Evolutionary conservation across 2,329 filamentous ascomycete genomes (phyloP).

Genomic region (Aspergillus udagawae): DNA sequence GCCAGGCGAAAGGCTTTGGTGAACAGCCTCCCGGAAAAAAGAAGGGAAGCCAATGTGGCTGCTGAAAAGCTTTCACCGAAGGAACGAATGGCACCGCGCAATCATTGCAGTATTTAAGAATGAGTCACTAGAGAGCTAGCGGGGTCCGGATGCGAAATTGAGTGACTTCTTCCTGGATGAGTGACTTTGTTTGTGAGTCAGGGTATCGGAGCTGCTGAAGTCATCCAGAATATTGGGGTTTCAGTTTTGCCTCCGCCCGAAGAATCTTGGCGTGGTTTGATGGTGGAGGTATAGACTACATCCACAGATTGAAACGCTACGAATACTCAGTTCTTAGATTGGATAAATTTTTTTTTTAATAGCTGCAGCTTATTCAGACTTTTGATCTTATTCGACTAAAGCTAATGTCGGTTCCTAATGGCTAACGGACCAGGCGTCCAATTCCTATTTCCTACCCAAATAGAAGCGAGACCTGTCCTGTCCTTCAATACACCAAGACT

Average conservation of each 20-base stretch:
- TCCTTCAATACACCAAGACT: background rate
- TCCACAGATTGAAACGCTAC: background rate
- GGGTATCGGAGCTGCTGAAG: background rate
- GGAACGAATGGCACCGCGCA: background rate
- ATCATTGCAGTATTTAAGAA: background rate
- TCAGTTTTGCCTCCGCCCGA: background rate
- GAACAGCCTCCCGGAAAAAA: constrained; percentile 25
- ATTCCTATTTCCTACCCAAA: background rate
- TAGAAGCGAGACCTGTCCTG: background rate
- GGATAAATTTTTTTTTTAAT: background rate
- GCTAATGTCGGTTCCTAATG: background rate
- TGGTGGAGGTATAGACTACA: background rate
- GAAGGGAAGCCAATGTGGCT: constrained; percentile 37
- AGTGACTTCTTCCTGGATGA: background rate
- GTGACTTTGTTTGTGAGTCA: background rate
- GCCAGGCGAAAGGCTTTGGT: constrained; percentile 24
- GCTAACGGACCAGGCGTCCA: background rate
- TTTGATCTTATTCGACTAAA: background rate
- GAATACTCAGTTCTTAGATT: background rate
- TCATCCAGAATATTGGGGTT: background rate
- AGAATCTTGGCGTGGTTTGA: background rate
- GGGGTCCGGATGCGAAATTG: background rate
- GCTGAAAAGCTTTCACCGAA: constrained; percentile 1
- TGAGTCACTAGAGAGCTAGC: background rate
- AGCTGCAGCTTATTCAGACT: background rate